Base-by-base conservation (phyloP, 1,284 basidiomycete genomes). In the Tremellales sp. region DNA sequence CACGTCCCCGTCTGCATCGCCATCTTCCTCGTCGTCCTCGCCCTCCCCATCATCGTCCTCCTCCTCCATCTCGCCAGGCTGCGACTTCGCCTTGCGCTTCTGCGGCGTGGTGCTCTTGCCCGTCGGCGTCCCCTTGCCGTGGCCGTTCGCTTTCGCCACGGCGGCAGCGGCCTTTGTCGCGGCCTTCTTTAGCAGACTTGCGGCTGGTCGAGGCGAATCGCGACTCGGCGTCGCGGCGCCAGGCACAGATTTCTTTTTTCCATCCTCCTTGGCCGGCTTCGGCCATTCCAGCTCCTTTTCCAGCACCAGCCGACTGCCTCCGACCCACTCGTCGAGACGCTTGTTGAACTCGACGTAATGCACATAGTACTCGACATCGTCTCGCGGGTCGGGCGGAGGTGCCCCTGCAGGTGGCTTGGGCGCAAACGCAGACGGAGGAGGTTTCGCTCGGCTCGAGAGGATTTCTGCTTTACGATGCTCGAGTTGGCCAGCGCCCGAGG, bases 301-400 rank as follows among this genome's bases (percentile, higher is more conserved):
- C 25, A 93, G 78, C 39, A 97, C 80, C 49, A 99, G 79, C 27
- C 92, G 81, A 3, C 86, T 85, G 14, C 87, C 89, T 22, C 84
- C 77, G n/a, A 99, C 86, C 95, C 95, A 99, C 57, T 97, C 95
- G 71, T 99, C 95, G 42, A 98, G 79, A 63, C 95, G 91, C 74
- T 97, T 95, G 78, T 97, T 97, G 79, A 95, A 97, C 60, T 89
- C 83, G 64, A 94, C 88, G 83, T 93, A 97, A 66, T 97, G 93
- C 29, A 95, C 88, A 66, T 97, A 97, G 77, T 85, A 97, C 71
- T 97, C 92, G 65, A 83, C 80, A 63, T 87, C 84, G 68, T 91
- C 86, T 29, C 66, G 61, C 1, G 69, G 63, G 50, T 70, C 65
- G 12, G 67, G 57, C 19, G 65, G 50, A 27, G 62, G 70, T 21